These are phyloP conservation scores for Barnettozyma siamensis DNA, from an alignment of 805 yeast genomes.

Conservation along the genomic window DNA sequence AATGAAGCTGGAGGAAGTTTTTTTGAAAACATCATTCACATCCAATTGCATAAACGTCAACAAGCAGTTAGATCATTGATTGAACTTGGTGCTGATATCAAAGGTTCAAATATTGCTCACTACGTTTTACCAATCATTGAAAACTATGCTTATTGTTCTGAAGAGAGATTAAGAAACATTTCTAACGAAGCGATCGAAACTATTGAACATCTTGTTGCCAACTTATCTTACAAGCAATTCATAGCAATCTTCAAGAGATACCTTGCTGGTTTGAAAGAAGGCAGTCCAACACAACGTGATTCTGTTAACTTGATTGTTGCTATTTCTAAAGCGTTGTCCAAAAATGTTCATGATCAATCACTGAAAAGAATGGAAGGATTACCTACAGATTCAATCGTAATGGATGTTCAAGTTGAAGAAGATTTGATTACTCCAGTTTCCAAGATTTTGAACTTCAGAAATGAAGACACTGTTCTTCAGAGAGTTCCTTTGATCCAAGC, in stretches of 20 bases:
- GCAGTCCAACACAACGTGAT: constrained; percentile 47
- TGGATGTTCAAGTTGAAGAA: constrained; percentile 43
- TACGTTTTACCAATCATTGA: constrained; percentile 83
- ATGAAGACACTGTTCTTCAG: constrained; percentile 70
- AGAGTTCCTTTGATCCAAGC: constrained; percentile 84
- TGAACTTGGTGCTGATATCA: constrained; percentile 40
- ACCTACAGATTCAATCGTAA: constrained; percentile 30
- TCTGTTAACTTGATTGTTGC: constrained; percentile 54
- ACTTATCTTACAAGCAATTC: constrained; percentile 74
- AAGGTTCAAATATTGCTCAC: constrained; percentile 61
- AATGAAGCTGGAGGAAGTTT: constrained; percentile 55
- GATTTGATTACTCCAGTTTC: constrained; percentile 60
- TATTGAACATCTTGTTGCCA: constrained; percentile 51
- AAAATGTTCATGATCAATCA: constrained; percentile 26
- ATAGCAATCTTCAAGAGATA: constrained; percentile 70
- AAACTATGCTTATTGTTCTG: constrained; percentile 57
- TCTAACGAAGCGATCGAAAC: constrained; percentile 61
- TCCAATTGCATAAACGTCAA: constrained; percentile 82
- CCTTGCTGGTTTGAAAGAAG: constrained; percentile 42
- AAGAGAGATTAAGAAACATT: constrained; percentile 54
- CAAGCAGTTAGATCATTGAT: constrained; percentile 69
- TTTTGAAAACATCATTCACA: constrained; percentile 69
- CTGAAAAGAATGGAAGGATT: constrained; percentile 27
- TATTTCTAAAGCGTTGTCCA: constrained; percentile 44
- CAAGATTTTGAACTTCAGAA: constrained; percentile 53